Percentiles rank a stretch among this genome's conserved stretches.
Evolutionary conservation across 2,329 filamentous ascomycete species (phyloP).

Genomic region (Pseudogymnoascus sp.): DNA sequence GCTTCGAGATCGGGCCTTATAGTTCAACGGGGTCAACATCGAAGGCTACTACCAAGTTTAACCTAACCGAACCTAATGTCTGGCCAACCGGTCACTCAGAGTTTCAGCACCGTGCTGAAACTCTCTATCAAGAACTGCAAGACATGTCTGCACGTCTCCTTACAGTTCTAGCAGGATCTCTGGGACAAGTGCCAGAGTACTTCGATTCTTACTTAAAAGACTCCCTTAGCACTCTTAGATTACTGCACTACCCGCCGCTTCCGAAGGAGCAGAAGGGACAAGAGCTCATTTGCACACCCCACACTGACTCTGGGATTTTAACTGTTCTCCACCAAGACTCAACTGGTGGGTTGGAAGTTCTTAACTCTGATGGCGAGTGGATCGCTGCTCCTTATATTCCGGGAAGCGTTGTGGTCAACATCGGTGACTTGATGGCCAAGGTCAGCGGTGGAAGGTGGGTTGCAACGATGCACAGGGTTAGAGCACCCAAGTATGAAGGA

Average conservation of each 20-base stretch:
- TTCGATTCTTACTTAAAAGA: conserved; percentile 36
- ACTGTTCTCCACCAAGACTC: conserved; percentile 42
- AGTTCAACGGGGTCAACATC: conserved; percentile 15
- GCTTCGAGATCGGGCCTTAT: conserved; percentile 38
- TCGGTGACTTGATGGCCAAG: conserved; percentile 37
- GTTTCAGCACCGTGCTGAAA: conserved; percentile 29
- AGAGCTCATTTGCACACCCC: conserved; percentile 32
- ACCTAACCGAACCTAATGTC: conserved; percentile 36
- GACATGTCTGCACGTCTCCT: conserved; percentile 32
- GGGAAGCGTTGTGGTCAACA: conserved; percentile 38
- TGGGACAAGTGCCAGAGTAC: conserved; percentile 33
- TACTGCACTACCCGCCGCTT: conserved; percentile 38
- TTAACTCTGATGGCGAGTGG: conserved; percentile 36
- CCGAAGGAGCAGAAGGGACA: conserved; percentile 13
- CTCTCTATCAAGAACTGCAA: conserved; percentile 35
- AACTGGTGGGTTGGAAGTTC: conserved; percentile 41
- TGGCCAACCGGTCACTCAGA: conserved; percentile 28
- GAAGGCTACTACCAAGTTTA: conserved; percentile 24
- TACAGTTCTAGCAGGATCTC: conserved; percentile 33
- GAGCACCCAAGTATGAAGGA: conserved; percentile 22
- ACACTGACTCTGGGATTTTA: conserved; percentile 40
- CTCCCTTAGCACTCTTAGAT: conserved; percentile 37
- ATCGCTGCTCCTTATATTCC: conserved; percentile 35
- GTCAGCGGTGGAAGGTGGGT: conserved; percentile 37
- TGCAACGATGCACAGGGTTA: conserved; percentile 39